Evolutionary conservation across 1,284 basidiomycete species (phyloP).

Genomic region (Microstroma glucosiphilum): DNA sequence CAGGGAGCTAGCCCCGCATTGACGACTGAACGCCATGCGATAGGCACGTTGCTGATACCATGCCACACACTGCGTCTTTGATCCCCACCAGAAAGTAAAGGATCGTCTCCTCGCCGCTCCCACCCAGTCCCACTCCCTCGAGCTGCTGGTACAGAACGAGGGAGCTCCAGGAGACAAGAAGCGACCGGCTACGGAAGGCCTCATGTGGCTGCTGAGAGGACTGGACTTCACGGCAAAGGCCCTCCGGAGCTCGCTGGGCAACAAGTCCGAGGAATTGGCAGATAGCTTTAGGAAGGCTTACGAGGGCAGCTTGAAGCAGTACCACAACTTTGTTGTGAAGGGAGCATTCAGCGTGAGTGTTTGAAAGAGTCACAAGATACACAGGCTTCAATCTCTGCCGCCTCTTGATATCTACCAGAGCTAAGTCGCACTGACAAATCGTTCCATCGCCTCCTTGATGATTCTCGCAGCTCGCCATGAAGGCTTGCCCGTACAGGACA

Average conservation of each 20-base stretch:
- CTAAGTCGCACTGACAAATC: slow-evolving; percentile 6
- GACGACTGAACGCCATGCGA: not conserved
- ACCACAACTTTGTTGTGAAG: slow-evolving; percentile 82
- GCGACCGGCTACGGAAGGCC: slow-evolving; percentile 75
- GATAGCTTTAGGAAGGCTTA: slow-evolving; percentile 77
- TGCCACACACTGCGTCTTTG: slow-evolving; percentile 8
- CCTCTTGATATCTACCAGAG: no score
- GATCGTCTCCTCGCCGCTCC: slow-evolving; percentile 67
- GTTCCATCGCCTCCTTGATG: not conserved
- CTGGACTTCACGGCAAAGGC: slow-evolving; percentile 84
- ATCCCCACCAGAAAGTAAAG: slow-evolving; percentile 60
- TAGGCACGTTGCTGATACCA: not conserved
- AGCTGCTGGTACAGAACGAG: slow-evolving; percentile 78
- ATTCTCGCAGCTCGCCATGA: slow-evolving; percentile 74
- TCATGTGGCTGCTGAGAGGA: slow-evolving; percentile 86
- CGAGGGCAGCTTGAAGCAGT: slow-evolving; percentile 70
- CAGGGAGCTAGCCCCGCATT: no score
- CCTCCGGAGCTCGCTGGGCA: slow-evolving; percentile 66
- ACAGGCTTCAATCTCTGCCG: not conserved
- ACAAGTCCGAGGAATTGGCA: slow-evolving; percentile 67
- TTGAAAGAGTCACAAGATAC: not conserved
- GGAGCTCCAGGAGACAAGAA: slow-evolving; percentile 69
- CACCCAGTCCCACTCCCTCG: slow-evolving; percentile 67
- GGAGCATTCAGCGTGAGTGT: slow-evolving; percentile 60
- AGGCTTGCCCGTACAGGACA: slow-evolving; percentile 84